phyloP scores from a whole-genome alignment of 2,329 filamentous ascomycete genomes.

The Botrytis tulipae region DNA sequence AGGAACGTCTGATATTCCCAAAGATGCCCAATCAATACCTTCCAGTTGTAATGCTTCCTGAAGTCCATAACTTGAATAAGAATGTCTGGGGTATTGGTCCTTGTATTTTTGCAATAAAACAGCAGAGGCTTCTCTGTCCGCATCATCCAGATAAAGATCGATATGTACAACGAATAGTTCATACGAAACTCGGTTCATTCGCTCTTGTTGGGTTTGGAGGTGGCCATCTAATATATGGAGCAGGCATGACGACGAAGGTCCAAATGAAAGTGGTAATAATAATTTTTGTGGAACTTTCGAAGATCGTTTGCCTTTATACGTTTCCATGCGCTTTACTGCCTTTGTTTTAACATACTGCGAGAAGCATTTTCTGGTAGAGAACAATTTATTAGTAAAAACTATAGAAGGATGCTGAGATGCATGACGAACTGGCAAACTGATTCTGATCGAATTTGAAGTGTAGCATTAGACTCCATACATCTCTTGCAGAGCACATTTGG shows the following conservation, averaged over 20 bases:
- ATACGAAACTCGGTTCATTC: conserved; percentile 64
- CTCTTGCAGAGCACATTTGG: conserved; percentile 31
- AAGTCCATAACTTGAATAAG: conserved; percentile 63
- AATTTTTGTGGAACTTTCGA: conserved; percentile 48
- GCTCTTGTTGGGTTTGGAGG: conserved; percentile 61
- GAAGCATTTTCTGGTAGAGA: conserved; percentile 65
- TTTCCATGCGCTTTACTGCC: conserved; percentile 72
- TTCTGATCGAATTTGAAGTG: conserved; percentile 38
- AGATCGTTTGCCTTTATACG: conserved; percentile 52
- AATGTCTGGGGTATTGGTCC: conserved; percentile 62
- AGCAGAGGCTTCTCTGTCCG: conserved; percentile 32
- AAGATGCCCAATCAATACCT: conserved; percentile 53
- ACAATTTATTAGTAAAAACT: conserved; percentile 25
- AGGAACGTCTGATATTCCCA: conserved; percentile 36
- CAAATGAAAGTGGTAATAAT: conserved; percentile 78
- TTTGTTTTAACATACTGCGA: conserved; percentile 74
- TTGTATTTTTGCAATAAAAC: conserved; percentile 48
- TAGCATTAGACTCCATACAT: conserved; percentile 34
- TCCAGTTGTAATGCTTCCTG: conserved; percentile 55
- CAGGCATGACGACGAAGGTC: conserved; percentile 74
- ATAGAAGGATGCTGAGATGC: conserved; percentile 5
- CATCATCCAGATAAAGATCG: conserved; percentile 37
- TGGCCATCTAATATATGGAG: conserved; percentile 73
- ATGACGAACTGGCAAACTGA: conserved; percentile 37
- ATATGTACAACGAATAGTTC: conserved; percentile 60